Conservation (phyloP, 1,284 basidiomycete species). For the Rhodotorula sp. region DNA sequence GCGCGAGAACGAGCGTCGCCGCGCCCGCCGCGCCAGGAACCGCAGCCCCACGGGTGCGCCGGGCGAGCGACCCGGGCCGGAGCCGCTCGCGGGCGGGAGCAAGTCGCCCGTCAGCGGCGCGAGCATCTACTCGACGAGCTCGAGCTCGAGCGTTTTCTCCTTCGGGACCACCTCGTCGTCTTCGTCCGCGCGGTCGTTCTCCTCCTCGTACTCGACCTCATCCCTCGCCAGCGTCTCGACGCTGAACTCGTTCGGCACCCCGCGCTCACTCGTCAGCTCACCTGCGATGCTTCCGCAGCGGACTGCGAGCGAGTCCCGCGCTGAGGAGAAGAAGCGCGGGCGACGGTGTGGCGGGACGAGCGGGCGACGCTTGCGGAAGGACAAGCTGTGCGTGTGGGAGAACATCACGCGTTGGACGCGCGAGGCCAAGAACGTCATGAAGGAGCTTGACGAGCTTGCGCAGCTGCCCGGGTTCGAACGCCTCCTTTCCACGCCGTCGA, state of each 20-base stretch:
- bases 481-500: conserved; percentile 20
- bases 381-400: conserved; percentile 47
- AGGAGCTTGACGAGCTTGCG: conserved; percentile 46
- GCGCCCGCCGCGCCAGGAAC: neutral
- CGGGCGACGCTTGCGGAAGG: conserved; percentile 5
- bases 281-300: conserved; percentile 29
- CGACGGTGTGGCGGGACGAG: conserved; percentile 3
- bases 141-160: conserved; percentile 39
- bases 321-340: conserved; percentile 40
- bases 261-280: conserved; percentile 25
- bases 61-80: conserved; percentile 1
- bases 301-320: conserved; percentile 33
- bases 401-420: conserved; percentile 49
- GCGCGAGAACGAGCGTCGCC: neutral
- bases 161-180: conserved; percentile 40
- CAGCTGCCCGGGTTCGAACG: conserved; percentile 29
- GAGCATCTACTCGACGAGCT: conserved; percentile 39
- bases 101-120: conserved; percentile 25
- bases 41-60: neutral
- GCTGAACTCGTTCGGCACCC: conserved; percentile 18
- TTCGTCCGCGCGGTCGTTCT: conserved; percentile 8
- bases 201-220: conserved; percentile 36
- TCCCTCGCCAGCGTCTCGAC: conserved; percentile 26
- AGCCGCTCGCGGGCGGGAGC: conserved; percentile 1
- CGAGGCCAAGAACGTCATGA: conserved; percentile 51